Evolutionary conservation across 2,329 filamentous ascomycete genomes (phyloP).

Genomic region (Tolypocladium cylindrosporum): DNA sequence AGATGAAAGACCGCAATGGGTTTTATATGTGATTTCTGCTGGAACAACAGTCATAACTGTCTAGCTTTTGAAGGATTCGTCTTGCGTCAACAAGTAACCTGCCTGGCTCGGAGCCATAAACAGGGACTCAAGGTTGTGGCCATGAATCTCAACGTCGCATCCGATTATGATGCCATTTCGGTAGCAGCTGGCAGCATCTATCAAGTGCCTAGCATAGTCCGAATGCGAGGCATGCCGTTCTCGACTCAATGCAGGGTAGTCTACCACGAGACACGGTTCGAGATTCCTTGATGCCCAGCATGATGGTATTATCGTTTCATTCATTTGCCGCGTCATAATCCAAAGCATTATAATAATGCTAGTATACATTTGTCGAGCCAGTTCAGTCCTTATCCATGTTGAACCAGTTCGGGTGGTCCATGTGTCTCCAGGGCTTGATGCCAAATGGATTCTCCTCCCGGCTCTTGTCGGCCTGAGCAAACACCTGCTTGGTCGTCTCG

Average conservation of each 20-base stretch:
- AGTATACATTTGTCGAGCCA: not conserved
- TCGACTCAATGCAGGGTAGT: not conserved
- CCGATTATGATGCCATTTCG: not conserved
- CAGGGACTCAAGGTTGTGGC: not conserved
- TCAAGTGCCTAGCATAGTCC: not conserved
- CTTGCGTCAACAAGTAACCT: not conserved
- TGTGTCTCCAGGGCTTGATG: conserved; percentile 49
- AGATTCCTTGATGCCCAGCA: not conserved
- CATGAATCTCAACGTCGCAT: not conserved
- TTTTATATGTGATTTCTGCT: not conserved
- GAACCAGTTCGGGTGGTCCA: conserved; percentile 51
- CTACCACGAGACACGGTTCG: not conserved
- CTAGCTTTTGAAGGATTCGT: not conserved
- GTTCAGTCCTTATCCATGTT: conserved; percentile 17
- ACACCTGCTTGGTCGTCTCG: conserved; percentile 36
- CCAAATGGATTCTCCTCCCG: conserved; percentile 42
- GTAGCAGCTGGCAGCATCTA: not conserved
- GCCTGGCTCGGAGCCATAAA: not conserved
- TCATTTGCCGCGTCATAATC: not conserved
- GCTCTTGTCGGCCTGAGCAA: conserved; percentile 43
- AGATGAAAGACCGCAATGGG: not conserved
- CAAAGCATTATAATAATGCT: too few species aligned
- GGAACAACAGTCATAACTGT: too few species aligned
- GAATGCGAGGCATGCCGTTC: not conserved
- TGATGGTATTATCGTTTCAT: not conserved